Evolutionary conservation across 257 asterid species (phyloP).

Genomic region (Hygrophila difformis): DNA sequence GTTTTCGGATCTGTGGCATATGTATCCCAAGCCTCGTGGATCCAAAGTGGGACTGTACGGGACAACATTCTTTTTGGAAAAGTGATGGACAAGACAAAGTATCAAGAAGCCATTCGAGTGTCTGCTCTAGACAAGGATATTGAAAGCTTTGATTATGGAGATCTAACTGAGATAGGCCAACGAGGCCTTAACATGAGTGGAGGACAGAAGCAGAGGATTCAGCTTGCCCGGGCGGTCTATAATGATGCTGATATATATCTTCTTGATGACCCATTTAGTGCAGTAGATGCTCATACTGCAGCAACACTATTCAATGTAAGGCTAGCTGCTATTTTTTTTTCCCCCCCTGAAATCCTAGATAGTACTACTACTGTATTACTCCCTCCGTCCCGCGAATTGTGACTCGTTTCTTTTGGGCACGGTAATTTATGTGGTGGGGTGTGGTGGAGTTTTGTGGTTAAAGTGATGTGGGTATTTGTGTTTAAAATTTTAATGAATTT

Average conservation of each 20-base stretch:
- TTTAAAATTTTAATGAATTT: too few relatives aligned
- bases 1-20: slow-evolving; percentile 59
- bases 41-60: slow-evolving; percentile 71
- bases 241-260: slow-evolving; percentile 60
- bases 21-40: slow-evolving; percentile 77
- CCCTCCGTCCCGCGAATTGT: too few relatives aligned
- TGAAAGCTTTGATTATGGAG: slow-evolving; percentile 51
- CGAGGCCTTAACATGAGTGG: slow-evolving; percentile 82
- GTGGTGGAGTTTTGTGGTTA: too few relatives aligned
- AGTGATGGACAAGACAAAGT: slow-evolving; percentile 44
- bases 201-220: slow-evolving; percentile 83
- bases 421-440: too few relatives aligned
- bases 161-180: slow-evolving; percentile 82
- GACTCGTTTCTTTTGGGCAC: too few relatives aligned
- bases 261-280: slow-evolving; percentile 87
- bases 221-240: slow-evolving; percentile 79
- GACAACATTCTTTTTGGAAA: slow-evolving; percentile 69
- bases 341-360: too few relatives aligned
- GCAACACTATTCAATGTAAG: slow-evolving; percentile 58
- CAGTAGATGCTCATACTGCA: slow-evolving; percentile 87
- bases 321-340: background rate
- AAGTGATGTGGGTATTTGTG: too few relatives aligned
- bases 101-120: slow-evolving; percentile 44
- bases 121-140: slow-evolving; percentile 70
- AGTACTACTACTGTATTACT: too few relatives aligned